Evolutionary conservation across 805 yeast species (phyloP), one percentile per base, ranked within the genome.

Genomic region (Metschnikowia bowlesiae): DNA sequence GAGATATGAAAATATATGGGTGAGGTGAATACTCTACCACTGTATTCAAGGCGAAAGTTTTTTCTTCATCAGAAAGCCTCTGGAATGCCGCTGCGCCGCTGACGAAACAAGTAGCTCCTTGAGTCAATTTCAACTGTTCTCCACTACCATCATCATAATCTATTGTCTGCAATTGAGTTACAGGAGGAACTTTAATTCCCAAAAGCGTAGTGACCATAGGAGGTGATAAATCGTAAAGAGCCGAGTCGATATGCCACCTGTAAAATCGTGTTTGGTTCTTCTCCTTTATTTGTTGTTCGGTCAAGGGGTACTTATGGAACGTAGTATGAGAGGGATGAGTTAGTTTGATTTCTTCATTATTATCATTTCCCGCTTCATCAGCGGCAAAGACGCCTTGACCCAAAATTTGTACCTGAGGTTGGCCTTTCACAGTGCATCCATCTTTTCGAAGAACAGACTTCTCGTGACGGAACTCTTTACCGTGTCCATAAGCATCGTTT

Each of bases 211-310:
- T 89, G 35, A 85, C 87, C 57, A 85, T 80, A 31, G 96, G 96
- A 30, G 96, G 96, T 13, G 91, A 81, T 58, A 89, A 76, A 35
- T 81, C 96, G 62, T 89, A 89, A 38, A 89, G 76, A 4, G 96
- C 96, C 35, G 94, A 84, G 68, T 89, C 96, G 56, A 89, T 88
- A 69, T 89, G 96, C 96, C 96, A 89, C 70, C 96, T 80, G 78
- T 89, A 89, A 66, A 84, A 89, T 60, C 95, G 78, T 2, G 96
- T 89, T 66, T 80, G 79, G 46, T 83, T 80, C 26, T 79, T 73
- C 1, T 63, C 46, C 71, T 74, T 79, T 54, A 85, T 79, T 56
- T 89, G 81, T 41, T 82, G 83, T n/a, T 79, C 77, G 14, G 83
- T 72, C 54, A 89, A 75, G 1, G 82, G 76, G 11, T 76, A 69